Evolutionary conservation across 331 rosid genomes (phyloP).

Genomic region (Dryas integrifolia): DNA sequence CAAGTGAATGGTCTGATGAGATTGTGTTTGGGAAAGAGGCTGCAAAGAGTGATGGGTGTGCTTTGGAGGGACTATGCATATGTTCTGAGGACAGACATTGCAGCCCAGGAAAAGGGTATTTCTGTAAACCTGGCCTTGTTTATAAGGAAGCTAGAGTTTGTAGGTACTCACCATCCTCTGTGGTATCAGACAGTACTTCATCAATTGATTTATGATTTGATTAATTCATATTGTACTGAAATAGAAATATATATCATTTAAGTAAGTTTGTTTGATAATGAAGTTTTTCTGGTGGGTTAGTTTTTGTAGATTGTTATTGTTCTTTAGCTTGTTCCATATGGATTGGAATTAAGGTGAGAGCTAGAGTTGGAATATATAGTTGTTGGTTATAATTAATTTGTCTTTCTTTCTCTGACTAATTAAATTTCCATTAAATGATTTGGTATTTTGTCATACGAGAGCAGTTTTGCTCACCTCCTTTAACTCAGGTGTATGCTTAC

Average conservation of each 20-base stretch:
- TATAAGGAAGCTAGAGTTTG: constrained; percentile 69
- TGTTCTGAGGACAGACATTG: constrained; percentile 62
- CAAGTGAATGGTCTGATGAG: constrained; percentile 67
- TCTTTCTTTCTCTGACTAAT: too few species aligned
- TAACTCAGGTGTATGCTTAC: too few species aligned
- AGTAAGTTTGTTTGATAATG: neutral
- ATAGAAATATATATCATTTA: neutral
- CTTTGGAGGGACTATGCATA: constrained; percentile 62
- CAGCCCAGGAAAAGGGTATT: constrained; percentile 55
- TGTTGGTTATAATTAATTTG: neutral
- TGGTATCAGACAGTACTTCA: constrained; percentile 10
- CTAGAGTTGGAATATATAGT: neutral
- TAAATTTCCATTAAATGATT: neutral
- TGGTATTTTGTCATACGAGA: neutral
- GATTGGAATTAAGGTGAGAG: neutral
- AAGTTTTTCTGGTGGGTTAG: neutral
- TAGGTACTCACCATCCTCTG: constrained; percentile 35
- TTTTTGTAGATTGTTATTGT: neutral
- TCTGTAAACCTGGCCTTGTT: constrained; percentile 53
- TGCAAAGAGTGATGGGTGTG: constrained; percentile 57
- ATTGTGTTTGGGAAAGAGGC: constrained; percentile 43
- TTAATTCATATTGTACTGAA: neutral
- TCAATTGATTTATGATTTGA: constrained; percentile 2
- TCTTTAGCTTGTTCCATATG: neutral
- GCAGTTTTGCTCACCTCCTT: too few species aligned